phyloP scores from a whole-genome alignment of 306 rosid species.

The Echinosophora koreensis region DNA sequence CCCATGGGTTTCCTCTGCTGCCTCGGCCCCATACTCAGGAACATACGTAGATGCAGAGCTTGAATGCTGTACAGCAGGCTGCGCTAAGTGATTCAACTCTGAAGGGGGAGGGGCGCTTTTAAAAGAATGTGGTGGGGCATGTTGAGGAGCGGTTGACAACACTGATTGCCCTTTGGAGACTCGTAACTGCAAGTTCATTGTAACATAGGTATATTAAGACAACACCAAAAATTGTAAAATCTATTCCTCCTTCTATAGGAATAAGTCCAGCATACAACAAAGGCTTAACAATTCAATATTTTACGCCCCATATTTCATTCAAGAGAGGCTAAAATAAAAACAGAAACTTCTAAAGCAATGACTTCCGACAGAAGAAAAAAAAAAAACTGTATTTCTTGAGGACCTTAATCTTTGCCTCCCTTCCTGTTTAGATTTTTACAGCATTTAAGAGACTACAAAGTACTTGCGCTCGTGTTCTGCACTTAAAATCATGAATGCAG shows the following conservation, averaged over 20 bases:
- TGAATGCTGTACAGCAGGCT: slow-evolving; percentile 70
- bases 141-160: slow-evolving; percentile 54
- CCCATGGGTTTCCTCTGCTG: slow-evolving; percentile 71
- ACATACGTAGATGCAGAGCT: slow-evolving; percentile 53
- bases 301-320: slow-evolving; percentile 5
- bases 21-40: slow-evolving; percentile 66
- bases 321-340: slow-evolving; percentile 2
- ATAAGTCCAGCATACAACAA: neutral
- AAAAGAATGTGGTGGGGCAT: slow-evolving; percentile 51
- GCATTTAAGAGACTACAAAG: slow-evolving; percentile 6
- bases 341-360: neutral
- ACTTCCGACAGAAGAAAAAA: neutral
- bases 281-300: neutral
- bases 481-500: neutral
- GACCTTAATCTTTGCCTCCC: neutral
- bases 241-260: neutral
- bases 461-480: neutral
- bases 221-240: neutral
- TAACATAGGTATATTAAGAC: slow-evolving; percentile 19
- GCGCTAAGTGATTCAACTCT: slow-evolving; percentile 72
- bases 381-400: neutral
- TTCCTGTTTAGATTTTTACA: slow-evolving; percentile 19
- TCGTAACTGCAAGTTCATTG: slow-evolving; percentile 69
- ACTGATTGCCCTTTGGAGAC: slow-evolving; percentile 70
- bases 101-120: slow-evolving; percentile 60